Conservation (phyloP, 2,329 filamentous ascomycete species). For the Exserohilum rostratum region DNA sequence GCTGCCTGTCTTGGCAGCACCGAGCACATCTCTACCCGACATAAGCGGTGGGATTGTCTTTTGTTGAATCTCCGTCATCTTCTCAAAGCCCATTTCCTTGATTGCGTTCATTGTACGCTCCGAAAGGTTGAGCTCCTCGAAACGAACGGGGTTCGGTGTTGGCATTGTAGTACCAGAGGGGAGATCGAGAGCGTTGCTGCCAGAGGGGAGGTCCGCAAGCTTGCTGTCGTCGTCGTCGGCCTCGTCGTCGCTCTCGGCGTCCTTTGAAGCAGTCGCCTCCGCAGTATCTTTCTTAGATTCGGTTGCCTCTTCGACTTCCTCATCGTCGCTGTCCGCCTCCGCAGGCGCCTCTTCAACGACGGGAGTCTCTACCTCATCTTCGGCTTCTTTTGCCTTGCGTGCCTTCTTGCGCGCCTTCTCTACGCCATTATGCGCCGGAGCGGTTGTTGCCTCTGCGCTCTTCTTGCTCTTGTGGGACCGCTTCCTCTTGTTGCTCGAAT, state of each 20-base stretch:
- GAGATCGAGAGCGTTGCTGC: constrained; percentile 51
- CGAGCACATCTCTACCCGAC: constrained; percentile 85
- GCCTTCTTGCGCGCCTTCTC: constrained; percentile 44
- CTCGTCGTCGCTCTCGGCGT: constrained; percentile 34
- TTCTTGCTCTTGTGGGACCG: constrained; percentile 53
- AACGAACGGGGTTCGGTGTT: constrained; percentile 69
- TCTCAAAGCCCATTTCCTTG: constrained; percentile 88
- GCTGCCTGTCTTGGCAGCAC: constrained; percentile 93
- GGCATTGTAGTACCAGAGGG: constrained; percentile 65
- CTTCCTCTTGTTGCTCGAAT: constrained; percentile 55
- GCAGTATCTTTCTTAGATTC: constrained; percentile 22
- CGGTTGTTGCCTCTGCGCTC: constrained; percentile 30
- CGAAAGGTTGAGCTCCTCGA: constrained; percentile 82
- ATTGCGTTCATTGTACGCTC: constrained; percentile 90
- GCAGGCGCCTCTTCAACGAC: constrained; percentile 23
- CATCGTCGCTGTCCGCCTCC: constrained; percentile 45
- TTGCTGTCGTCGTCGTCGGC: constrained; percentile 28
- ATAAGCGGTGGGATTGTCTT: constrained; percentile 85
- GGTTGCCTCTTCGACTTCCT: constrained; percentile 39
- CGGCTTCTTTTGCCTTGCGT: constrained; percentile 42
- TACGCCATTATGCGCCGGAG: constrained; percentile 22
- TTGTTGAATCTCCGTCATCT: constrained; percentile 94
- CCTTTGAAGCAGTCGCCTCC: constrained; percentile 37
- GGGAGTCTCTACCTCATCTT: constrained; percentile 44
- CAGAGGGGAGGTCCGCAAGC: constrained; percentile 10